Evolutionary conservation across 768 basidiomycete genomes (phyloP).

Genomic region (Russula emetica): DNA sequence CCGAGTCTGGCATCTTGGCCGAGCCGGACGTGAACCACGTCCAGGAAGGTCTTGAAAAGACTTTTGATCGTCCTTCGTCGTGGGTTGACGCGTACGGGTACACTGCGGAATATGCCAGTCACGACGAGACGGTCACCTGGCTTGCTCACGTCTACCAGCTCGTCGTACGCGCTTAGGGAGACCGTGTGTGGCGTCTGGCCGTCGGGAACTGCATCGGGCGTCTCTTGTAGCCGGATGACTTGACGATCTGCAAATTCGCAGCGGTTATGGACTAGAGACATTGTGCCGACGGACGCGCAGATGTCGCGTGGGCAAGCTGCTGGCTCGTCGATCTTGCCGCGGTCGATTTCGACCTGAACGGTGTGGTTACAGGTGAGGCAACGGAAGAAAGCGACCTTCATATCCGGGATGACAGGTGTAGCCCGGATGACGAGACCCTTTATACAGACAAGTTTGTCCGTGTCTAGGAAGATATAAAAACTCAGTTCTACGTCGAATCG

Average conservation of each 20-base stretch:
- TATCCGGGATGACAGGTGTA: constrained; percentile 97
- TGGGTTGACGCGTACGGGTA: constrained; percentile 93
- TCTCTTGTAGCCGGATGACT: constrained; percentile 93
- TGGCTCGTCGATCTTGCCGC: constrained; percentile 96
- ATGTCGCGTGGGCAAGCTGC: constrained; percentile 88
- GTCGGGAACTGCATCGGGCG: constrained; percentile 95
- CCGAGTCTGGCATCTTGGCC: constrained; percentile 62
- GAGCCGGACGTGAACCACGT: constrained; percentile 87
- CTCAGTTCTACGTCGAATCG: neutral
- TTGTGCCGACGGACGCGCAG: constrained; percentile 81
- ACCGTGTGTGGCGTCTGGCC: constrained; percentile 99
- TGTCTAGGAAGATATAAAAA: constrained; percentile 58
- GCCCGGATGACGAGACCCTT: constrained; percentile 97
- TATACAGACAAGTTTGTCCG: constrained; percentile 94
- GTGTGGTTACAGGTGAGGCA: constrained; percentile 95
- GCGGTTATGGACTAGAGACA: constrained; percentile 95
- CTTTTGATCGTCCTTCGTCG: constrained; percentile 88
- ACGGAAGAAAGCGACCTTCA: constrained; percentile 98
- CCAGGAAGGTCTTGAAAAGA: constrained; percentile 95
- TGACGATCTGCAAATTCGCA: constrained; percentile 96
- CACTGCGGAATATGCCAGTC: constrained; percentile 91
- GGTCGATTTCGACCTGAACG: constrained; percentile 94
- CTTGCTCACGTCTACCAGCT: constrained; percentile 93
- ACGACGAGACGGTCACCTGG: constrained; percentile 91
- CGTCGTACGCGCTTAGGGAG: constrained; percentile 95